Evolutionary conservation across 208 protist genomes (phyloP).

Genomic region (Leishmania tropica): DNA sequence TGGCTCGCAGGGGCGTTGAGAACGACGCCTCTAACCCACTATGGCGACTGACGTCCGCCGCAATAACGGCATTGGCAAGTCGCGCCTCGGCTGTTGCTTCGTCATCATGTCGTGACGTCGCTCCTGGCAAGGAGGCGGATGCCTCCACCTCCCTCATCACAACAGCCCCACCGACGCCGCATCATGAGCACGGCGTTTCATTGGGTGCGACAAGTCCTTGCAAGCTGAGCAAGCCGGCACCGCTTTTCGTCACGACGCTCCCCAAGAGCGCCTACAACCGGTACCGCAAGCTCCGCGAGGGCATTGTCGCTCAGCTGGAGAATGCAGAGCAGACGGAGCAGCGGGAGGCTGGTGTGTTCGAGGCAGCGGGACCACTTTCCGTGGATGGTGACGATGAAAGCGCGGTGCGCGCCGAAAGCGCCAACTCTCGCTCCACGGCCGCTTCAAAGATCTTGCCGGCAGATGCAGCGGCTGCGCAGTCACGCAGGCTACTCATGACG

Average conservation of each 20-base stretch:
- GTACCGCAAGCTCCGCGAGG: conserved; percentile 20
- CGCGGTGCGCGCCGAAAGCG: not conserved
- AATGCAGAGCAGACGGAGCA: conserved; percentile 18
- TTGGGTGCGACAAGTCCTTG: not conserved
- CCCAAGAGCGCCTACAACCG: conserved; percentile 24
- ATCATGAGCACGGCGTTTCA: not conserved
- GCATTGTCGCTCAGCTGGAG: conserved; percentile 19
- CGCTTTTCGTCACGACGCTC: conserved; percentile 29
- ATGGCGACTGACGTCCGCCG: not conserved
- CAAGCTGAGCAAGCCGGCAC: conserved; percentile 25
- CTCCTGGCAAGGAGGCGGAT: not conserved
- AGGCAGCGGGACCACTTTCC: not conserved
- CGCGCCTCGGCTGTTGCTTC: not conserved
- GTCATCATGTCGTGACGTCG: not conserved
- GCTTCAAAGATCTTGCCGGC: not conserved
- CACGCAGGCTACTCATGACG: conserved; percentile 13
- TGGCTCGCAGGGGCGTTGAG: not conserved
- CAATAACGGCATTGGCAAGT: not conserved
- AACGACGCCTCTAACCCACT: not conserved
- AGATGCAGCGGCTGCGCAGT: not conserved
- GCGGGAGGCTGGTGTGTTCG: not conserved
- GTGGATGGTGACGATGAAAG: not conserved
- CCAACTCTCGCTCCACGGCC: not conserved
- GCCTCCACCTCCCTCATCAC: not conserved
- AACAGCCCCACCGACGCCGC: not conserved